Percentiles rank a stretch among this genome's conserved stretches.
Conservation (phyloP, 305 asterid species). For the Plantago lanceolata region DNA sequence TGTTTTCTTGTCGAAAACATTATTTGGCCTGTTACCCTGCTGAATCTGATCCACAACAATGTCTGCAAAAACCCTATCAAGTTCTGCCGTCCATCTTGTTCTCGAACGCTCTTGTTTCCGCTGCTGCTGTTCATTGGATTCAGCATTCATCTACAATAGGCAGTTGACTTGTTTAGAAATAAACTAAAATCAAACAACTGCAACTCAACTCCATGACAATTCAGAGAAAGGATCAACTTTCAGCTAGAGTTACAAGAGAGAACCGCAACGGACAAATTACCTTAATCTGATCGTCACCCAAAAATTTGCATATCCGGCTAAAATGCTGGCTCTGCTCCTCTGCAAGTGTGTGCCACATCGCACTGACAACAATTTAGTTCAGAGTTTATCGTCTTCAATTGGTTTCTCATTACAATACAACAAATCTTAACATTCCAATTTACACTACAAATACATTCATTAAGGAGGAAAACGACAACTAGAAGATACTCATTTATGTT, state of each 20-base stretch:
- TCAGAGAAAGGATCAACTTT: conserved; percentile 1
- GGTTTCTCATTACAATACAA: conserved; percentile 2
- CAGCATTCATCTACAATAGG: conserved; percentile 60
- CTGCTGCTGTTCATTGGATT: conserved; percentile 55
- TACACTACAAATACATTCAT: too few species aligned
- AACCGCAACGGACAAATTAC: conserved; percentile 23
- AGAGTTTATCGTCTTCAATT: conserved; percentile 14
- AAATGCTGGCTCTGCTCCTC: conserved; percentile 49
- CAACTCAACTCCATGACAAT: not conserved
- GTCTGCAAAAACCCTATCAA: conserved; percentile 77
- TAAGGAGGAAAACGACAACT: too few species aligned
- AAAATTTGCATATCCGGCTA: conserved; percentile 37
- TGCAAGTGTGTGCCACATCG: conserved; percentile 54
- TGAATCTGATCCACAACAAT: conserved; percentile 74
- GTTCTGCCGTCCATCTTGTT: conserved; percentile 85
- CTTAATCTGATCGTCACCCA: conserved; percentile 38
- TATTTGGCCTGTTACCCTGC: conserved; percentile 68
- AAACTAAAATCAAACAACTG: not conserved
- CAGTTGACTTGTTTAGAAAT: not conserved
- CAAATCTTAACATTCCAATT: not conserved
- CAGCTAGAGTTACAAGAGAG: conserved; percentile 3
- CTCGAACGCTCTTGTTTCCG: conserved; percentile 83
- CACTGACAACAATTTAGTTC: conserved; percentile 28
- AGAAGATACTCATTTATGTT: too few species aligned
- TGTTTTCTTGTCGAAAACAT: conserved; percentile 83